Evolutionary conservation across 208 protist species (phyloP), one percentile per base, ranked within the genome.

Genomic region (Trypanosoma theileri): DNA sequence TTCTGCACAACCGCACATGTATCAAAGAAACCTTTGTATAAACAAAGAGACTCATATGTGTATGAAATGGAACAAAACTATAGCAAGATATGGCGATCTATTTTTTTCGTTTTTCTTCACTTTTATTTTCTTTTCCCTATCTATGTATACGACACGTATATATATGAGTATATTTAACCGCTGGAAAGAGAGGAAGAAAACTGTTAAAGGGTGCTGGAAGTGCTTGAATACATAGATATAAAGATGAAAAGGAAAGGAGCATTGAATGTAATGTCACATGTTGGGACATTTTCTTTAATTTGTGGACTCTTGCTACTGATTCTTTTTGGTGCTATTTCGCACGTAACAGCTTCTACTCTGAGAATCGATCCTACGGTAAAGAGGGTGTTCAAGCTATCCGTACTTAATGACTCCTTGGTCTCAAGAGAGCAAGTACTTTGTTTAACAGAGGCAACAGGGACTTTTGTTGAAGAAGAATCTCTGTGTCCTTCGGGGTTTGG

Each of bases 91-190:
- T 48, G 11, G 1, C 17, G 10, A 24, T 44, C 19, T 68, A 26
- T 68, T 64, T 76, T 51, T 41, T 48, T 48, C 19, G 65, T 54
- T 56, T 76, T 57, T 66, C n/a, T 55, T 55, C n/a, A n/a, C 41
- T 65, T 35, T 63, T 51, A 51, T 50, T 63, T 12, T 63, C 41
- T 31, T 51, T 9, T 63, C 41, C n/a, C 21, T 22, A 40, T 55
- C 21, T n/a, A 26, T 55, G 21, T 9, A 55, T 41, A 44, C 41
- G 2, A 59, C 10, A n/a, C 31, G 14, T 31, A 31, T 59, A 59
- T 44, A 59, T 59, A 44, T 59, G 31, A 42, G 10, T 44, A 59
- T 48, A 48, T n/a, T n/a, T 48, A 12, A 48, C 10, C 16, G 1
- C 28, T n/a, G n/a, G n/a, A n/a, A n/a, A n/a, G n/a, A n/a, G n/a